phyloP scores from a whole-genome alignment of 2,329 filamentous ascomycete species.

The Colletotrichum sp. region DNA sequence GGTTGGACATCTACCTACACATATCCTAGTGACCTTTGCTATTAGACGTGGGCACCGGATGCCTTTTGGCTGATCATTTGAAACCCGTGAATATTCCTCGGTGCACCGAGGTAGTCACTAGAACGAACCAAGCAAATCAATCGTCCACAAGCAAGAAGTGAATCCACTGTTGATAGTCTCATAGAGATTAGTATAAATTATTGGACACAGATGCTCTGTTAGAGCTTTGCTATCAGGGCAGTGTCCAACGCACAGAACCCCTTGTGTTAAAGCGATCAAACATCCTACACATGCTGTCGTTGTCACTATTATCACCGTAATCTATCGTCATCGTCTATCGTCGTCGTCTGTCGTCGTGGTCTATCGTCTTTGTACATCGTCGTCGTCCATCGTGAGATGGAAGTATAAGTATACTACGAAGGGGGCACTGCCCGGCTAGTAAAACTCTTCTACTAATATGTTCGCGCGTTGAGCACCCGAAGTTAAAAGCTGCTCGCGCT shows the following conservation, averaged over 20 bases:
- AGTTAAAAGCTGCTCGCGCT: not conserved
- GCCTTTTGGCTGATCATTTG: not conserved
- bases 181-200: not conserved
- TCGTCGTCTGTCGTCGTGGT: too few relatives aligned
- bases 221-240: fast-evolving
- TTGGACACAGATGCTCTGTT: fast-evolving
- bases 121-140: not conserved
- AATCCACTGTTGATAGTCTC: not conserved
- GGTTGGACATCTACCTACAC: not conserved
- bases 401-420: too few relatives aligned
- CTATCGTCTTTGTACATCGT: too few relatives aligned
- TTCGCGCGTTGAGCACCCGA: not conserved
- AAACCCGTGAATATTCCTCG: not conserved
- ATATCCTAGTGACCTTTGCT: not conserved
- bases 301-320: too few relatives aligned
- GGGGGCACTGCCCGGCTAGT: too few relatives aligned
- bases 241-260: too few relatives aligned
- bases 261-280: too few relatives aligned
- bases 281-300: too few relatives aligned
- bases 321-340: too few relatives aligned
- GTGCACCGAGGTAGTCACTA: not conserved
- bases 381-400: too few relatives aligned
- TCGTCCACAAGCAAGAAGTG: not conserved
- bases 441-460: not conserved
- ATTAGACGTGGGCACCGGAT: not conserved